These are phyloP conservation scores for Pleurotus sapidus DNA, from an alignment of 768 basidiomycete species.

Conservation along the genomic window DNA sequence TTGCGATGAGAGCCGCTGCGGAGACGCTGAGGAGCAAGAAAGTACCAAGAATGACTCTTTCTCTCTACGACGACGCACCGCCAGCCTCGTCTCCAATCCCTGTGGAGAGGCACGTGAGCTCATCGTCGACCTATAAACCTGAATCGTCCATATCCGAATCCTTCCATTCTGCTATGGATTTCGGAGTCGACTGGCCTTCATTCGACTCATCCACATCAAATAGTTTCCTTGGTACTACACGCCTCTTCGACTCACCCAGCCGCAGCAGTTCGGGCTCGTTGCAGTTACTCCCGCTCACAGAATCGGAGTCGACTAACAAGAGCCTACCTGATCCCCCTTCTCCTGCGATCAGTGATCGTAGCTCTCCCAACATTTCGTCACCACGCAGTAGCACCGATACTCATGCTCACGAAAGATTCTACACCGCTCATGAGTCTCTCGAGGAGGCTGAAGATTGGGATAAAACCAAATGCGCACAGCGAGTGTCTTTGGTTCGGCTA, in stretches of 20 bases:
- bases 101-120: conserved; percentile 16
- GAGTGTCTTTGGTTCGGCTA: conserved; percentile 77
- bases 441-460: conserved; percentile 90
- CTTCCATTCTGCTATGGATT: conserved; percentile 68
- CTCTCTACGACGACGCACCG: conserved; percentile 24
- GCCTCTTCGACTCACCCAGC: conserved; percentile 32
- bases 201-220: conserved; percentile 33
- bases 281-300: conserved; percentile 25
- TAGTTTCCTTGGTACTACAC: conserved; percentile 26
- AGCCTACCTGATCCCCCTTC: neutral
- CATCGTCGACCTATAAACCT: conserved; percentile 30
- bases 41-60: conserved; percentile 35
- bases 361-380: conserved; percentile 4
- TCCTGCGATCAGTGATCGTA: conserved; percentile 2
- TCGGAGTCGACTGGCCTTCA: conserved; percentile 45
- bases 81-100: conserved; percentile 10
- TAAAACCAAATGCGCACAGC: conserved; percentile 79
- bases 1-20: conserved; percentile 74
- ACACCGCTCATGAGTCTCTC: conserved; percentile 40
- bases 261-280: conserved; percentile 30
- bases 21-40: conserved; percentile 52
- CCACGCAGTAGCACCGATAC: conserved; percentile 7
- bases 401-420: conserved; percentile 26
- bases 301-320: conserved; percentile 15
- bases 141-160: conserved; percentile 54